Base-by-base conservation (phyloP, 345 rosid species). In the Populus davidiana region DNA sequence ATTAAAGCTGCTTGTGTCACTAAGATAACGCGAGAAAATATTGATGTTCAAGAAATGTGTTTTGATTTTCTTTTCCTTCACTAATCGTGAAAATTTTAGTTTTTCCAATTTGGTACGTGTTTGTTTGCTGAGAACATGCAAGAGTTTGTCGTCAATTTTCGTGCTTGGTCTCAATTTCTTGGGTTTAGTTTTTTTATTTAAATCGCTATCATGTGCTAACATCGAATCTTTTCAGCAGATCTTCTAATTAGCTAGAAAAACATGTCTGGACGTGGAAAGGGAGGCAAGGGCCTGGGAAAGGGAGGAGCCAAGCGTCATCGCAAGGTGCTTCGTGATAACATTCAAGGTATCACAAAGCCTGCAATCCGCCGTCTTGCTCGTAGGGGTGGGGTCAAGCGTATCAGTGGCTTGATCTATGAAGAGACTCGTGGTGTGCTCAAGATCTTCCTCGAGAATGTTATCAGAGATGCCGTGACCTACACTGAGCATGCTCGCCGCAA, bases 181-280 rank as follows among this genome's bases (percentile, higher is more conserved):
- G 36, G 36, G 61, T 17, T 13, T 47, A 4, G 16, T 47, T 47
- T 23, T 5, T 4, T 9, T 9, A 9, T 1, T 2, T n/a, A 1
- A n/a, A n/a, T 50, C 20, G 47, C 13, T 18, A 16, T 71, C 47
- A 10, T 11, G 16, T 13, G 62, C 9, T 33, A 5, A 54, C 20
- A 1, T 5, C 5, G 29, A 11, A 0, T n/a, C 2, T 21, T 27
- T 3, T 50, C 18, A 5, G 2, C 64, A 75, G 71, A 75, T 73
- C 54, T 0, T 56, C 27, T 21, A 13, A 1, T 12, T 5, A 3
- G 5, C 8, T 44, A 21, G 35, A 21, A 2, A 11, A 65, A 76
- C 31, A 76, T 76, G 79, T 76, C 79, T 10, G 79, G 79, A 23
- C 79, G 79, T 68, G 79, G 79, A 6, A 76, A 76, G 73, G 79